Conservation (phyloP, 306 rosid genomes). For the Alnus rubra region DNA sequence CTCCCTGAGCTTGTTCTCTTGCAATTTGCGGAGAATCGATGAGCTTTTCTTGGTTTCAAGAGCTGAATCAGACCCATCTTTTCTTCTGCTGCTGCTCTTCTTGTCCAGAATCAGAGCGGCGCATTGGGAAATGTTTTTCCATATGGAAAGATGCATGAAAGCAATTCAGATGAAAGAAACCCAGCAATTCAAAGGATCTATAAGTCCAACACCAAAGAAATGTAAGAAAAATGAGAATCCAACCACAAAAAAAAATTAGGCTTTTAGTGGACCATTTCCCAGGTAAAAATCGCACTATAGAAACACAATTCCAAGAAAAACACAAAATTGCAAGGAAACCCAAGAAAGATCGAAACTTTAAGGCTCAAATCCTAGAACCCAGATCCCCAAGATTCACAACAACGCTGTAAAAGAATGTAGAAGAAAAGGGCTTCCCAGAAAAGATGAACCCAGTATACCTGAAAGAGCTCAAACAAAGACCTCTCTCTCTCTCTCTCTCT, state of each 20-base stretch:
- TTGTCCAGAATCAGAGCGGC: conserved; percentile 87
- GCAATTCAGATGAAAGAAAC: conserved; percentile 29
- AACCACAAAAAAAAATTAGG: background rate
- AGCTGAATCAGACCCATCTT: conserved; percentile 53
- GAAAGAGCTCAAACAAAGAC: conserved; percentile 30
- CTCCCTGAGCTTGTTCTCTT: conserved; percentile 89
- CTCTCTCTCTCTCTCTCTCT: conserved; percentile 5
- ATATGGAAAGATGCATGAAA: conserved; percentile 89
- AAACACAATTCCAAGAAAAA: conserved; percentile 26
- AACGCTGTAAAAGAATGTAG: conserved; percentile 25
- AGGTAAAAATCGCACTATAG: conserved; percentile 23
- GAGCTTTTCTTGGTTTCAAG: conserved; percentile 50
- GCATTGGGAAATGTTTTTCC: conserved; percentile 98
- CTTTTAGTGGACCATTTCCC: conserved; percentile 11
- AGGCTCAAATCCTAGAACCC: conserved; percentile 63
- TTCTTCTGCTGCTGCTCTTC: conserved; percentile 62
- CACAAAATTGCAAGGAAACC: conserved; percentile 23
- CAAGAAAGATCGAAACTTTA: conserved; percentile 40
- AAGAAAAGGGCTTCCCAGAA: conserved; percentile 1
- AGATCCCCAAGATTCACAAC: conserved; percentile 66
- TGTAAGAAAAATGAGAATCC: background rate
- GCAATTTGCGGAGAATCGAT: conserved; percentile 74
- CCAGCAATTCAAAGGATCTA: conserved; percentile 29
- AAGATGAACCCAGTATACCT: conserved; percentile 7
- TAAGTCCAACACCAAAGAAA: background rate